phyloP scores from a whole-genome alignment of 116 monocot genomes.

The Papilionanthe hybrid region DNA sequence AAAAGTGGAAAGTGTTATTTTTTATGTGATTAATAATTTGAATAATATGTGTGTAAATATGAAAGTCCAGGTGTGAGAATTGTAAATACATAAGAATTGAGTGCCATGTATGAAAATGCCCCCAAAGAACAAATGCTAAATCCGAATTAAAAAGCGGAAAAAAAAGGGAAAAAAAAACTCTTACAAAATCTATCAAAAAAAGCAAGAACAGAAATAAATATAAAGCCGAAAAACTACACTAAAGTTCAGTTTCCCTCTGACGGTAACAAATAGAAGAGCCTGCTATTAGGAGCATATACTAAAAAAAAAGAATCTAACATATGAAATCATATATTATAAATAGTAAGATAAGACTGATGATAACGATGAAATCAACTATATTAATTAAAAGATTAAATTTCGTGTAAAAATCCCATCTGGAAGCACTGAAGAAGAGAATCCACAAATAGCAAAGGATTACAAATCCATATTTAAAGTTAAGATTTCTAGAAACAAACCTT shows the following conservation, averaged over 20 bases:
- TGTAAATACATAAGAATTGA: too few species aligned
- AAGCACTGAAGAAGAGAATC: neutral
- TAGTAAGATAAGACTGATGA: neutral
- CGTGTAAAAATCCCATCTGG: neutral
- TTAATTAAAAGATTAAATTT: neutral
- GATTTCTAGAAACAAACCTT: slow-evolving; percentile 45
- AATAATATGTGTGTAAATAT: too few species aligned
- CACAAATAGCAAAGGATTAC: neutral
- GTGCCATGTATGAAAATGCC: too few species aligned
- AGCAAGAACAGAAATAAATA: neutral
- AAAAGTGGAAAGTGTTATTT: too few species aligned
- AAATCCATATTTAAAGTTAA: neutral
- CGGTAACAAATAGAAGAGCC: too few species aligned
- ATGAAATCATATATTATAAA: neutral
- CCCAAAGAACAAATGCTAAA: neutral
- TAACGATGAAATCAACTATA: neutral
- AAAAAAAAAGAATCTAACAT: neutral
- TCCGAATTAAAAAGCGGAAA: neutral
- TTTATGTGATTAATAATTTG: too few species aligned
- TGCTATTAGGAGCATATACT: neutral
- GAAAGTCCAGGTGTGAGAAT: too few species aligned
- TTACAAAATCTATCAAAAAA: neutral
- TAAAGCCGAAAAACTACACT: too few species aligned
- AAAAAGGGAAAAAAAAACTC: neutral
- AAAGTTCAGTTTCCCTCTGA: too few species aligned